Base-by-base conservation (phyloP, 2,329 filamentous ascomycete genomes). In the Diaporthe vaccinii region DNA sequence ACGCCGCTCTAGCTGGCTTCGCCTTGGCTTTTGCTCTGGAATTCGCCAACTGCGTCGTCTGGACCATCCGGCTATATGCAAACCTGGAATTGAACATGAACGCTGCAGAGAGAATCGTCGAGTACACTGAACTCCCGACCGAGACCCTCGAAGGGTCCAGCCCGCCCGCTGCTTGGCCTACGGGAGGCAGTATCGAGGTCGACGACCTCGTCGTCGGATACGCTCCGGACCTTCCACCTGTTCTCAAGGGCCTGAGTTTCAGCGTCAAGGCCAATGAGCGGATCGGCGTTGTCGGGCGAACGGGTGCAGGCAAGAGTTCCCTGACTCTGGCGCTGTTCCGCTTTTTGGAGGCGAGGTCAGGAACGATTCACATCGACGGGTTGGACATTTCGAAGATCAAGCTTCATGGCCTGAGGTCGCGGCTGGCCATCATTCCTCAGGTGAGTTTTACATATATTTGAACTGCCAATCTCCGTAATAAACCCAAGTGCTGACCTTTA, bases 21-120 rank as follows among this genome's bases (percentile, higher is more conserved):
- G 93, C 93, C 0, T 84, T 96, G 53, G 90, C 91, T 3, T 96
- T 96, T 82, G 90, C 93, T 0, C 86, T 96, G 41, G 90, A 94
- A 74, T 94, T 95, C 80, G 90, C 92, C 0, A 84, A 83, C 22
- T 87, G 88, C 10, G 89, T 95, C 73, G 89, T 92, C 67, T 93
- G 90, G 89, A 88, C 90, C 0, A 89, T 95, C 51, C 87, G 93
- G 1, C 86, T 91, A 73, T 95, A 94, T 80, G 89, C 93, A 0
- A 92, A 91, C 76, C 85, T 95, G 28, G 94, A 96, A 81, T 85
- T 96, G 5, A 91, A 94, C 80, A 95, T 96, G 93, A 95, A 95
- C 79, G 90, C 93, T 0, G 91, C 92, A 0, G 94, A 96, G 83
- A 88, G 94, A 55, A 91, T 96, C 36, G 86, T 95, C 6, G 94